Percentiles rank a stretch among this genome's conserved stretches.
These are phyloP conservation scores for Phalaenopsis aphrodite DNA, from an alignment of 106 monocot genomes.

Conservation along the genomic window DNA sequence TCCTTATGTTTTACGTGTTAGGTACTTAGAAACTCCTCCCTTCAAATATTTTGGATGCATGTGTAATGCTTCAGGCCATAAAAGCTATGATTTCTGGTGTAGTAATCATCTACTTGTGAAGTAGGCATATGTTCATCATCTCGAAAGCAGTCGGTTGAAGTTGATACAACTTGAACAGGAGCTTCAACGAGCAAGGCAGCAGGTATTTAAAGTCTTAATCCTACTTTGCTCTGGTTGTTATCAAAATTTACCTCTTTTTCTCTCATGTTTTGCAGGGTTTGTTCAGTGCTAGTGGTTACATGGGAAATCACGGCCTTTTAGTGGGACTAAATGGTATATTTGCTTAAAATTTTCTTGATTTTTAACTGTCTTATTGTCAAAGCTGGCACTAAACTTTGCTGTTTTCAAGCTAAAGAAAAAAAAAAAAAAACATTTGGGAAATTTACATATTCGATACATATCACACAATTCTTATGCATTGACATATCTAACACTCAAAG, in stretches of 20 bases:
- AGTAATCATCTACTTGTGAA: not conserved
- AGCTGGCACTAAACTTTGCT: too few species aligned
- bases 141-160: slow-evolving; percentile 67
- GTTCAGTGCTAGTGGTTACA: slow-evolving; percentile 32
- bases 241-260: not conserved
- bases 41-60: too few species aligned
- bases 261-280: slow-evolving; percentile 32
- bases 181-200: slow-evolving; percentile 60
- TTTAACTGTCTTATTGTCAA: too few species aligned
- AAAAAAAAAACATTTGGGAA: too few species aligned
- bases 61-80: too few species aligned
- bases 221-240: not conserved
- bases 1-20: too few species aligned
- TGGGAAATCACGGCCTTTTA: slow-evolving; percentile 47
- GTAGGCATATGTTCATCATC: slow-evolving; percentile 80
- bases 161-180: slow-evolving; percentile 81
- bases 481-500: too few species aligned
- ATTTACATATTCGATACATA: too few species aligned
- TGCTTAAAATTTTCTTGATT: not conserved
- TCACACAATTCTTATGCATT: too few species aligned
- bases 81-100: not conserved
- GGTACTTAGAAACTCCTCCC: too few species aligned
- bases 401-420: too few species aligned
- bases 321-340: slow-evolving; percentile 43
- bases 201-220: slow-evolving; percentile 22